Evolutionary conservation across 1,284 basidiomycete species (phyloP).

Genomic region (Irpex sp.): DNA sequence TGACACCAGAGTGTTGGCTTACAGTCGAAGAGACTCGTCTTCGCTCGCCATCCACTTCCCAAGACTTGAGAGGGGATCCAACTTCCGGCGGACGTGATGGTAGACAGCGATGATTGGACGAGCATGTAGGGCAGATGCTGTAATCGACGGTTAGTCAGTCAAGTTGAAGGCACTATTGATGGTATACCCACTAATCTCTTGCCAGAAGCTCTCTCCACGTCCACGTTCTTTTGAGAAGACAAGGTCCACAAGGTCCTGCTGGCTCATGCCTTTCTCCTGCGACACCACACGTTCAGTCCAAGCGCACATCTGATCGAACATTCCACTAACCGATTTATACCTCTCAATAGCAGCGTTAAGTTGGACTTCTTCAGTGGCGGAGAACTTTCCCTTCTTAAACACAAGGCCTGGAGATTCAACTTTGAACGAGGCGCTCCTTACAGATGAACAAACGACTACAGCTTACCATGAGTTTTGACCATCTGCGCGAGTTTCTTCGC

Average conservation of each 20-base stretch:
- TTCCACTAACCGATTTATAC: conserved; percentile 51
- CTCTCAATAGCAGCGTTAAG: conserved; percentile 59
- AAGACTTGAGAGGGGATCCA: conserved; percentile 63
- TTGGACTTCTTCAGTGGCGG: conserved; percentile 67
- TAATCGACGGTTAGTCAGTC: background rate
- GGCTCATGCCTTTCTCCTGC: conserved; percentile 44
- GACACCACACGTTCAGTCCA: conserved; percentile 11
- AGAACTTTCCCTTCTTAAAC: conserved; percentile 84
- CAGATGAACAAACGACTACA: background rate
- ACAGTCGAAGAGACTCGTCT: conserved; percentile 65
- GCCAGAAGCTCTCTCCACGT: conserved; percentile 66
- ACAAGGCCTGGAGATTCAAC: conserved; percentile 51
- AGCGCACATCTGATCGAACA: background rate
- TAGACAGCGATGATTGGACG: conserved; percentile 81
- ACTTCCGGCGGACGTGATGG: conserved; percentile 68
- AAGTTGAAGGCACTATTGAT: background rate
- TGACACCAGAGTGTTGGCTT: conserved; percentile 18
- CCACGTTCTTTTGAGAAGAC: conserved; percentile 66
- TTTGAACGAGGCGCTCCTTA: background rate
- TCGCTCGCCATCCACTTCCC: conserved; percentile 72
- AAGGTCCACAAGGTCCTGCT: conserved; percentile 54
- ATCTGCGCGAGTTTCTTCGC: conserved; percentile 63
- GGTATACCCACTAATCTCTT: conserved; percentile 62
- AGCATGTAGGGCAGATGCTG: conserved; percentile 65
- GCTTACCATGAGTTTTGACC: conserved; percentile 59